These are phyloP conservation scores for Ganoderma multipileum DNA, from an alignment of 1,284 basidiomycete genomes.

Conservation along the genomic window DNA sequence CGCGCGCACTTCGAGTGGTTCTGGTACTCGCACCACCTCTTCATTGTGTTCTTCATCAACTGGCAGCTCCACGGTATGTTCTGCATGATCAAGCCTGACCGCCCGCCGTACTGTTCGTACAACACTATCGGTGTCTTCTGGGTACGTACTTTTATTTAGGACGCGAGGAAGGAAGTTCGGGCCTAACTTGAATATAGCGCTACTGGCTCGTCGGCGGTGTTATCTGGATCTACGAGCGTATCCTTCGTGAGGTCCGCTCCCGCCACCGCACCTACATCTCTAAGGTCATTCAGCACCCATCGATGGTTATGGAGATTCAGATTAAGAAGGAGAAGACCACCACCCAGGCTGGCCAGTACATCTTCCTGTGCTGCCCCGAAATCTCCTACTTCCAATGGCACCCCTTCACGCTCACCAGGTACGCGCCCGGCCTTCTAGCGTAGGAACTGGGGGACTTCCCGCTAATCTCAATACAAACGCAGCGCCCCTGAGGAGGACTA, in stretches of 20 bases:
- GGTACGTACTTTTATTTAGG: slow-evolving; percentile 51
- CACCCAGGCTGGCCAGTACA: slow-evolving; percentile 85
- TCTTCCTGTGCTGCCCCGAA: slow-evolving; percentile 87
- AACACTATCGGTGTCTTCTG: slow-evolving; percentile 92
- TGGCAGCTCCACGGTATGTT: slow-evolving; percentile 97
- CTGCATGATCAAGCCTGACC: slow-evolving; percentile 93
- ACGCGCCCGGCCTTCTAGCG: slow-evolving; percentile 23
- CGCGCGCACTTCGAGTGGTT: slow-evolving; percentile 82
- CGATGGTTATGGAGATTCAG: slow-evolving; percentile 89
- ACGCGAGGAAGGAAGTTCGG: background rate
- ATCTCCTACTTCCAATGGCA: slow-evolving; percentile 95
- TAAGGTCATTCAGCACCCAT: slow-evolving; percentile 93
- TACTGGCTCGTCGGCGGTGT: slow-evolving; percentile 90
- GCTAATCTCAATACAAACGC: background rate
- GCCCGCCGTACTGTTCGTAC: slow-evolving; percentile 83
- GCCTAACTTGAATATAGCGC: slow-evolving; percentile 54
- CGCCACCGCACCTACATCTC: slow-evolving; percentile 89
- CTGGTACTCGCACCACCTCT: slow-evolving; percentile 91
- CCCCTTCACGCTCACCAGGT: slow-evolving; percentile 89
- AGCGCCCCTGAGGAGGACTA: slow-evolving; percentile 92
- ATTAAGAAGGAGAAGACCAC: slow-evolving; percentile 92
- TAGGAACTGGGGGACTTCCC: background rate
- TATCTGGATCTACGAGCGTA: slow-evolving; percentile 85
- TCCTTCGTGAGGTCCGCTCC: slow-evolving; percentile 87
- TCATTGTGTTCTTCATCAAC: slow-evolving; percentile 87